These are phyloP conservation scores for Ramaria sp. DNA, from an alignment of 768 basidiomycete genomes.

Conservation along the genomic window DNA sequence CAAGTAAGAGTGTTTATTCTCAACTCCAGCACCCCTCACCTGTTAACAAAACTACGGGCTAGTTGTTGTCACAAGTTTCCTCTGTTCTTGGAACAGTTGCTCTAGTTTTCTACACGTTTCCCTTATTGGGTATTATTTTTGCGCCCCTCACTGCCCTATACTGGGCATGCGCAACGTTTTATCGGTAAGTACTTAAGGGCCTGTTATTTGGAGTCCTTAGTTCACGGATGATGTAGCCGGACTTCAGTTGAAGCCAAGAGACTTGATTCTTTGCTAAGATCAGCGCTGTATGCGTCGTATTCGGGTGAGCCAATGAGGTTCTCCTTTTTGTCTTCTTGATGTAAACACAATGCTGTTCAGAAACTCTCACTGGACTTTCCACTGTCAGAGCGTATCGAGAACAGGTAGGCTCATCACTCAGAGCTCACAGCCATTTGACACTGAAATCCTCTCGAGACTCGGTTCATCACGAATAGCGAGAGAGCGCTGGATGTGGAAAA, in stretches of 20 bases:
- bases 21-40: not conserved
- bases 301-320: constrained; percentile 29
- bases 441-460: constrained; percentile 22
- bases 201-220: not conserved
- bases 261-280: constrained; percentile 51
- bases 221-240: constrained; percentile 16
- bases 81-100: constrained; percentile 44
- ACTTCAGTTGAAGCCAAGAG: constrained; percentile 58
- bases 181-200: constrained; percentile 24
- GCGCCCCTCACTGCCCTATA: constrained; percentile 42
- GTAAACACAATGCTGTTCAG: constrained; percentile 19
- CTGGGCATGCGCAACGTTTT: constrained; percentile 42
- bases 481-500: constrained; percentile 48
- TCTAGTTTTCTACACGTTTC: constrained; percentile 58
- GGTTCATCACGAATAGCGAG: constrained; percentile 41
- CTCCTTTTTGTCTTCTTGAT: not conserved
- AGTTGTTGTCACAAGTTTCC: constrained; percentile 32
- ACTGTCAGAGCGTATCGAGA: constrained; percentile 52
- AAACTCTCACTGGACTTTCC: constrained; percentile 51
- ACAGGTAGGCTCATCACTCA: constrained; percentile 27
- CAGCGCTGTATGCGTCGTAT: constrained; percentile 45
- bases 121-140: constrained; percentile 56
- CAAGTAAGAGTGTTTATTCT: constrained; percentile 24
- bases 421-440: not conserved
- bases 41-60: constrained; percentile 17